A percentile compares a stretch with the other conserved stretches of the same genome.
These are phyloP conservation scores for Drechslera avenae DNA, from an alignment of 2,329 filamentous ascomycete species.

Conservation along the genomic window DNA sequence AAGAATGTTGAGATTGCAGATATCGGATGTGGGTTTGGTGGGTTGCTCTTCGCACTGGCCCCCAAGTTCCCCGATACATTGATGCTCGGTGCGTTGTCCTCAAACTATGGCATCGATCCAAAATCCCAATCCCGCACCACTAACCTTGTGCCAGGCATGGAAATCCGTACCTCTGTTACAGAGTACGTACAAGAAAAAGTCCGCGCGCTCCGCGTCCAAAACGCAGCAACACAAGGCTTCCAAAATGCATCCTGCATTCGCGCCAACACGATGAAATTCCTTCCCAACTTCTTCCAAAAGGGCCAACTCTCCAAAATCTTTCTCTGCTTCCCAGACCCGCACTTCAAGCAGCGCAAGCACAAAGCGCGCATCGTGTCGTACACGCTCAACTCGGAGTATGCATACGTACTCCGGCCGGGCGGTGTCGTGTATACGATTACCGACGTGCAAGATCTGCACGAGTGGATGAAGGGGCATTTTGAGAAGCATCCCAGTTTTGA, in stretches of 20 bases:
- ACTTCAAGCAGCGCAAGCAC: conserved; percentile 97
- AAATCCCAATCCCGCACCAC: neutral
- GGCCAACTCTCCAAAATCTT: conserved; percentile 88
- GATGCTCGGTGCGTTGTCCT: conserved; percentile 69
- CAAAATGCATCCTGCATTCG: conserved; percentile 89
- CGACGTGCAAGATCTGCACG: conserved; percentile 90
- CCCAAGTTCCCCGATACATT: conserved; percentile 81
- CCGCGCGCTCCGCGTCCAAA: conserved; percentile 75
- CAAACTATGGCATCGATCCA: neutral
- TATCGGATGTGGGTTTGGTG: conserved; percentile 96
- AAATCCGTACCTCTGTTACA: conserved; percentile 88
- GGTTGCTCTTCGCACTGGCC: conserved; percentile 82
- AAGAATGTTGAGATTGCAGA: conserved; percentile 89
- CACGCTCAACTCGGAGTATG: conserved; percentile 90
- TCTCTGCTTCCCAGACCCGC: conserved; percentile 96
- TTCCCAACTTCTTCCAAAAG: conserved; percentile 94
- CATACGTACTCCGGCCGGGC: conserved; percentile 80
- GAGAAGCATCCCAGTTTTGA: conserved; percentile 79
- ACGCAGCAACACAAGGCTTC: conserved; percentile 61
- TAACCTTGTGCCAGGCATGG: conserved; percentile 67
- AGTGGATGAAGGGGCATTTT: conserved; percentile 92
- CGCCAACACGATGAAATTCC: conserved; percentile 97
- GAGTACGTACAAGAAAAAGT: conserved; percentile 90
- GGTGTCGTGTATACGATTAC: conserved; percentile 96
- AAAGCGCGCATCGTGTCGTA: conserved; percentile 93